Conservation (phyloP, 768 basidiomycete species). For the Hypholoma sublateritium region DNA sequence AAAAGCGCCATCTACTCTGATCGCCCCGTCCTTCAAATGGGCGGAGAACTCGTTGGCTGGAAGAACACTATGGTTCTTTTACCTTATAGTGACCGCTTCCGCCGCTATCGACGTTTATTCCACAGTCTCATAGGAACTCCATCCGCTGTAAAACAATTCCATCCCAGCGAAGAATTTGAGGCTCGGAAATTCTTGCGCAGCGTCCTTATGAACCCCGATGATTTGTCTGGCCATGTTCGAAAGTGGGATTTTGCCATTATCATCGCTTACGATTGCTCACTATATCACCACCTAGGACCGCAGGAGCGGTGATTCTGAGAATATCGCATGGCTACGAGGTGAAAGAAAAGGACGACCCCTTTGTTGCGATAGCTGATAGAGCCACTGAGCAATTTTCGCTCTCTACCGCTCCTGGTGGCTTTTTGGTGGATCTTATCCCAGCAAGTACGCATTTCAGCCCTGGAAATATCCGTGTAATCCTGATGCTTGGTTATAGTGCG, state of each 20-base stretch:
- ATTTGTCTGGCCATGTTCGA: conserved; percentile 45
- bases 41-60: conserved; percentile 57
- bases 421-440: conserved; percentile 52
- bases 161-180: conserved; percentile 44
- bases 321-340: conserved; percentile 57
- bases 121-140: conserved; percentile 50
- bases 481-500: conserved; percentile 39
- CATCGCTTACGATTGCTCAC: background rate
- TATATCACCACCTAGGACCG: conserved; percentile 33
- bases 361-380: conserved; percentile 50
- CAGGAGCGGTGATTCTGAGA: conserved; percentile 52
- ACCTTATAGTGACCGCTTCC: conserved; percentile 59
- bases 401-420: conserved; percentile 51
- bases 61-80: conserved; percentile 54
- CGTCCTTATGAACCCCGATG: conserved; percentile 46
- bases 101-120: conserved; percentile 51
- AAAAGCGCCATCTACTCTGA: conserved; percentile 68
- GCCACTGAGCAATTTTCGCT: conserved; percentile 57
- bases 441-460: conserved; percentile 32
- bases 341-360: conserved; percentile 48
- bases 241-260: conserved; percentile 31
- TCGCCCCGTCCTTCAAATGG: conserved; percentile 57
- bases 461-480: background rate
- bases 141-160: conserved; percentile 41
- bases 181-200: conserved; percentile 47